phyloP scores from a whole-genome alignment of 176 grass and related monocot species.

The Echinochloa phyllopogon region DNA sequence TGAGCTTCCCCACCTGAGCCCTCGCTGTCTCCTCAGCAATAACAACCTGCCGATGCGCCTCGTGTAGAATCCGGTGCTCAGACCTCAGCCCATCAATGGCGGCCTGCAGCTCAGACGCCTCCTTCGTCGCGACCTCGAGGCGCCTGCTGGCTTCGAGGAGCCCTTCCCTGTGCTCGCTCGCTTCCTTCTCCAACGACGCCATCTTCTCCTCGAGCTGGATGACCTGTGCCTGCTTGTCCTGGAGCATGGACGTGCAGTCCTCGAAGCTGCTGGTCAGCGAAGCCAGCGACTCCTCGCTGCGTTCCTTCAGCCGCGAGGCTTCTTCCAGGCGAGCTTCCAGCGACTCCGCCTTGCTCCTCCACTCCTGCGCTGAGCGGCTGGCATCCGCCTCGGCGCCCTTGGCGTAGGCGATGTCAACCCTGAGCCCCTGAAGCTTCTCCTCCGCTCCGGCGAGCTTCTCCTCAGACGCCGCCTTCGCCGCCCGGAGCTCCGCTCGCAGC shows the following conservation, averaged over 20 bases:
- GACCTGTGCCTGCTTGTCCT: conserved; percentile 53
- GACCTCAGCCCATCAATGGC: conserved; percentile 50
- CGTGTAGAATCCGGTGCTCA: conserved; percentile 44
- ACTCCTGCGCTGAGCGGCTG: conserved; percentile 47
- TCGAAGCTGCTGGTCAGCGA: conserved; percentile 50
- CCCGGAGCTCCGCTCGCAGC: conserved; percentile 48
- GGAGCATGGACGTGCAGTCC: conserved; percentile 47
- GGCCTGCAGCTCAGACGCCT: conserved; percentile 8
- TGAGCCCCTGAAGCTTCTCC: conserved; percentile 51
- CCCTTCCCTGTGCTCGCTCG: conserved; percentile 43
- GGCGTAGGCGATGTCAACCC: conserved; percentile 58
- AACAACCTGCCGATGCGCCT: conserved; percentile 38
- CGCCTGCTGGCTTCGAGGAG: conserved; percentile 43
- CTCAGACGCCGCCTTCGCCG: conserved; percentile 48
- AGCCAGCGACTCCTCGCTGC: conserved; percentile 49
- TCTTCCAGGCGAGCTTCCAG: conserved; percentile 48
- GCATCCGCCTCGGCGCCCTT: conserved; percentile 69
- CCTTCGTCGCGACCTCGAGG: conserved; percentile 41
- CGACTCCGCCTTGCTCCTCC: conserved; percentile 51
- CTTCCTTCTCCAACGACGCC: conserved; percentile 52
- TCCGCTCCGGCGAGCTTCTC: conserved; percentile 53
- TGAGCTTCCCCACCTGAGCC: conserved; percentile 35
- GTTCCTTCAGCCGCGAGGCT: conserved; percentile 38
- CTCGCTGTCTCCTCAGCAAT: conserved; percentile 45
- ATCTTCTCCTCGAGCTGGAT: conserved; percentile 45